Base-by-base conservation (phyloP, 2,329 filamentous ascomycete genomes). In the Sarocladium strictum region DNA sequence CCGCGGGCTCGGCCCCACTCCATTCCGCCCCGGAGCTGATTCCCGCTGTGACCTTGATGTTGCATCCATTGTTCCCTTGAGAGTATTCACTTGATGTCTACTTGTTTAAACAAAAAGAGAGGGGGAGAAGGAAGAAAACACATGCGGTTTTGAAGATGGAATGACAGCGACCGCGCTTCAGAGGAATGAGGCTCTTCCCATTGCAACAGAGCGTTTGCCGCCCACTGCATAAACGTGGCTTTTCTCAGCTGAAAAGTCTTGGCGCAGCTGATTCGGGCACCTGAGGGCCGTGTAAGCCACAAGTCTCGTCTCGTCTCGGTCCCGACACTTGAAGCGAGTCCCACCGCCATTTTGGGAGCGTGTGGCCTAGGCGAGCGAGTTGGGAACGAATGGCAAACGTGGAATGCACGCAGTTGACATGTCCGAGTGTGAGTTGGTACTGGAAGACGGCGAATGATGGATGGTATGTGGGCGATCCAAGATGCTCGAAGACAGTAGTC, bases 191-290 rank as follows among this genome's bases (percentile, higher is more conserved):
- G 7, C 29, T 32, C 29, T 6, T 6, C 12, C 7, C 29, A 32
- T 32, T 32, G 37, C 37, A n/a, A n/a, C 6, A n/a, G 7, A 15
- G 32, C 32, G 15, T 35, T 40, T 40, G 37, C 37, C 14, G 14
- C 17, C 37, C 17, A 3, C 24, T 49, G 43, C 43, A 49, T 49
- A 27, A 24, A 49, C 43, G 43, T 49, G 43, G 43, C 43, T 49
- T 49, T 19, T 43, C 43, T 49, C 43, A 49, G 43, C 43, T 49
- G 43, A 49, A 49, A 29, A n/a, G n/a, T 27, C 24, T 49, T 27
- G 43, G 43, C 43, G 26, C 43, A 49, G n/a, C 43, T 49, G 43
- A 49, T 49, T 27, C 43, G 23, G 24, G 26, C 23, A 27, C 43
- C n/a, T 19, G 43, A 23, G 21, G 14, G 12, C 10, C n/a, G 21